Evolutionary conservation across 164 flowering plant genomes (phyloP).

Genomic region (Cinnamomum micranthum): DNA sequence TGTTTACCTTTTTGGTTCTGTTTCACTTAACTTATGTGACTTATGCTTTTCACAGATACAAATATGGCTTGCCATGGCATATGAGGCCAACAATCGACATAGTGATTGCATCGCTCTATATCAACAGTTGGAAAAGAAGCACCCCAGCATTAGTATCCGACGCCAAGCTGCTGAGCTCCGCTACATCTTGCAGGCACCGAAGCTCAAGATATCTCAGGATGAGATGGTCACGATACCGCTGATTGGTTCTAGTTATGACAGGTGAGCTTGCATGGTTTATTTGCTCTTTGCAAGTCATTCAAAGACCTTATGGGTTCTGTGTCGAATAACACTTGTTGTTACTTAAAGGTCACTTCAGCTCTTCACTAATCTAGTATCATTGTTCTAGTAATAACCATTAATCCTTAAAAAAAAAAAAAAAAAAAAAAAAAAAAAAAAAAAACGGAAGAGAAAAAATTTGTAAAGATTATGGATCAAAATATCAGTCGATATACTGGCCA

Average conservation of each 20-base stretch:
- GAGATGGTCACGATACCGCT: constrained; percentile 94
- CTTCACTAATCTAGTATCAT: too few species aligned
- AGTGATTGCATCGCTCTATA: constrained; percentile 83
- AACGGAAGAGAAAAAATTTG: too few species aligned
- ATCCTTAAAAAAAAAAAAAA: too few species aligned
- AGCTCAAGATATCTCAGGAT: constrained; percentile 85
- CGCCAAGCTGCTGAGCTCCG: constrained; percentile 90
- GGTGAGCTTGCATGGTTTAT: constrained; percentile 34
- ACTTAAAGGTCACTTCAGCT: not conserved
- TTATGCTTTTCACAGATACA: constrained; percentile 55
- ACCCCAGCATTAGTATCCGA: constrained; percentile 69
- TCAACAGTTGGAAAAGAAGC: constrained; percentile 61
- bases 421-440: too few species aligned
- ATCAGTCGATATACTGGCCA: too few species aligned
- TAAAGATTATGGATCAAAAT: too few species aligned
- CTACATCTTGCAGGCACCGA: constrained; percentile 93
- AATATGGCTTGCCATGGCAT: constrained; percentile 99
- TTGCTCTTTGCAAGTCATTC: not conserved
- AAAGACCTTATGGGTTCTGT: not conserved
- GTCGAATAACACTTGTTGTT: not conserved
- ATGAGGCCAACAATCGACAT: constrained; percentile 92
- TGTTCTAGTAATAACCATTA: too few species aligned
- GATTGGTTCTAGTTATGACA: constrained; percentile 86
- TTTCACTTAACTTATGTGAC: too few species aligned
- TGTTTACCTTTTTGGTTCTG: too few species aligned